Evolutionary conservation across 176 grass and related monocot species (phyloP).

Genomic region (Zoysia pacifica): DNA sequence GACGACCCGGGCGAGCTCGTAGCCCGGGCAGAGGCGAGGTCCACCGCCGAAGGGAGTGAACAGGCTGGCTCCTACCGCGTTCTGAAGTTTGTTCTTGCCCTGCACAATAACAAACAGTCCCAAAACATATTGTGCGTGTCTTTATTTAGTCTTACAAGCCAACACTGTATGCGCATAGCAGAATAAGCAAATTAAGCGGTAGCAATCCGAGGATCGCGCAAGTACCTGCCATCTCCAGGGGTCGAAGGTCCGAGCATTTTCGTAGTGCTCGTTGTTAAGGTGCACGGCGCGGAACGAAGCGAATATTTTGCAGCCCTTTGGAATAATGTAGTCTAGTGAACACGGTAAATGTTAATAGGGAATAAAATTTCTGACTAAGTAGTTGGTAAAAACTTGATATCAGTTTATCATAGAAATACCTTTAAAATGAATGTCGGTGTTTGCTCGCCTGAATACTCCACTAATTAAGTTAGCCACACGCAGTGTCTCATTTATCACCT

Average conservation of each 20-base stretch:
- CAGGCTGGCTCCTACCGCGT: conserved; percentile 48
- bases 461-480: conserved; percentile 93
- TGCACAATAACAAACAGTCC: conserved; percentile 22
- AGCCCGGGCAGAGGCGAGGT: conserved; percentile 76
- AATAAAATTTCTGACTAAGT: neutral
- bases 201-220: neutral
- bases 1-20: conserved; percentile 83
- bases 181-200: neutral
- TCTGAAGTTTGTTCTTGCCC: conserved; percentile 62
- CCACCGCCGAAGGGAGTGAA: conserved; percentile 92
- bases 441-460: conserved; percentile 89
- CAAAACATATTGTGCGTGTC: neutral
- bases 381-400: neutral
- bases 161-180: neutral
- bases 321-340: conserved; percentile 74
- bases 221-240: conserved; percentile 94
- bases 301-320: conserved; percentile 96
- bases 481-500: conserved; percentile 98
- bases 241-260: conserved; percentile 81
- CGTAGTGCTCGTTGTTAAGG: conserved; percentile 68
- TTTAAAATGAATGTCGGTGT: conserved; percentile 83
- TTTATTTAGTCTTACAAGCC: conserved; percentile 12
- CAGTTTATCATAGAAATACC: conserved; percentile 42
- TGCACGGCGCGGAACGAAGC: conserved; percentile 94
- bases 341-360: conserved; percentile 3